Evolutionary conservation across 2,329 filamentous ascomycete genomes (phyloP), one percentile per base, ranked within the genome.

Genomic region (Pyrenophora seminiperda): DNA sequence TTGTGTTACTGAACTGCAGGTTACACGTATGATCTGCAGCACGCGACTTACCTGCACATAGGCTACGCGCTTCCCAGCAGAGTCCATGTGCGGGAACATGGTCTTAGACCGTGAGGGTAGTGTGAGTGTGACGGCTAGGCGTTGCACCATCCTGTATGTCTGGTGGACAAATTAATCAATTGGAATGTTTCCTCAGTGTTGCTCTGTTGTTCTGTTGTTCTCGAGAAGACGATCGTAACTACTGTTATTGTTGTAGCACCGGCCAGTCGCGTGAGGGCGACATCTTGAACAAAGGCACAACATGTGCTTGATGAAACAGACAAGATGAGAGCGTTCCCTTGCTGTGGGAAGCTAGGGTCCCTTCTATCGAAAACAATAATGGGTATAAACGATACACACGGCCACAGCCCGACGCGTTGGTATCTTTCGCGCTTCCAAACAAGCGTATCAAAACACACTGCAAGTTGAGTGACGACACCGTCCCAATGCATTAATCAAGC

Each of bases 371-470:
- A 52, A 37, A 57, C 32, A 17, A 47, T 53, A 50, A 36, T 50
- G 41, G 51, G 53, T 57, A 63, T 52, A 63, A 52, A 47, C 37
- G 48, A 62, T 52, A 62, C 50, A 63, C 53, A 57, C 31, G 18
- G 15, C 19, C 41, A 52, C 60, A 56, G 54, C 53, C 51, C 59
- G 48, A 57, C 55, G 46, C 44, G 41, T 31, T 43, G 63, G 65
- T 68, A 67, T 67, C 60, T 54, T 54, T 54, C 36, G 56, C 51
- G 47, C 20, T 45, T 22, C 33, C 34, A 42, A 41, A 36, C 36
- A 56, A 22, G 41, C 53, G 61, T 38, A 34, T 34, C 45, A 45
- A 53, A 55, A 50, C 36, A 56, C 27, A 47, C 34, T 51, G 47
- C 33, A 49, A 48, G 31, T 50, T 37, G 37, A 40, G 33, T 11